Base-by-base conservation (phyloP, 2,329 filamentous ascomycete genomes). In the Fusarium hostae region DNA sequence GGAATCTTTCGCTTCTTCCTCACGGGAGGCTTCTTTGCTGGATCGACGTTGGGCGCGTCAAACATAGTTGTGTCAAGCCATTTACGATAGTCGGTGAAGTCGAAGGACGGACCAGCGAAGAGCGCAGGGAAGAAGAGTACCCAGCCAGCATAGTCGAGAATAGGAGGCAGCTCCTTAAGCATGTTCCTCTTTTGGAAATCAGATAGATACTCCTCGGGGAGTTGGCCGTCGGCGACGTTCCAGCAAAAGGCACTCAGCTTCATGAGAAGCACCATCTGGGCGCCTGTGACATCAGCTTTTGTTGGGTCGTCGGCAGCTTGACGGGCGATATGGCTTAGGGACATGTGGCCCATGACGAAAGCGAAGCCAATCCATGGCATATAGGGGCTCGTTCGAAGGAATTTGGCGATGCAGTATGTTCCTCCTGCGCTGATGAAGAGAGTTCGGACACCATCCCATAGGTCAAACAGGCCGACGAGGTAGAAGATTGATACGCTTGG, bases 181-280 rank as follows among this genome's bases (percentile, higher is more conserved):
- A 92, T 92, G 34, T 93, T 90, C 71, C 95, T 92, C 78, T 92
- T 95, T 80, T 99, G 96, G 48, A 92, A 89, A 54, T 96, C 93
- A 2, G 93, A 93, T n/a, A 99, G 88, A 63, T 95, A 89, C 45
- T 91, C 87, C 22, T 92, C 89, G 6, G 94, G 90, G 24, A 97
- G 86, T 64, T 91, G 90, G 24, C 96, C 97, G 80, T 99, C 96
- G 77, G 96, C 94, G 12, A 98, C 91, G 79, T 98, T 98, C 96
- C 96, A 99, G 84, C 94, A 97, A 79, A 99, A 99, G 9, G 95
- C 93, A 26, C 91, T 94, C 39, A 99, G 89, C 82, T 99, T 99
- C 94, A 99, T 99, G 70, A 98, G 91, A 75, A 98, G 84, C 37
- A 99, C 96, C 96, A 99, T 99, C 81, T 99, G 96, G 2, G 95